Percentiles rank a stretch among this genome's conserved stretches.
These are phyloP conservation scores for Lachnellula subtilissima DNA, from an alignment of 2,329 filamentous ascomycete genomes.

Conservation along the genomic window DNA sequence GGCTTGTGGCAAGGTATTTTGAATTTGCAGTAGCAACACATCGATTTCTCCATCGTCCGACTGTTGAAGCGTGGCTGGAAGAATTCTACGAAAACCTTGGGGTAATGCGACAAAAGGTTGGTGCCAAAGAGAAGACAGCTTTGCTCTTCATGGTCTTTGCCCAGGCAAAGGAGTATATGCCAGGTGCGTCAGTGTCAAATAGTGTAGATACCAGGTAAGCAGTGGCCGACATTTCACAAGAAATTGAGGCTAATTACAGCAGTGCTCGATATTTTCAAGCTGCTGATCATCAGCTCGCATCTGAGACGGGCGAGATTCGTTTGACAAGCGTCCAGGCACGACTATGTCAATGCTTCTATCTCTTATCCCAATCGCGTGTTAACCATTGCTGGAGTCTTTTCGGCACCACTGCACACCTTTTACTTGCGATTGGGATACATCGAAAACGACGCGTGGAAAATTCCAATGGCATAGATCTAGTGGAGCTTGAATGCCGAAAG, in stretches of 20 bases:
- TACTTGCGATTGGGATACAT: slow-evolving; percentile 33
- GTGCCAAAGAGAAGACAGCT: slow-evolving; percentile 36
- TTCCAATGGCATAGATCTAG: slow-evolving; percentile 30
- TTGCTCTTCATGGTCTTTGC: slow-evolving; percentile 48
- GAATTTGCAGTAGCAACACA: slow-evolving; percentile 58
- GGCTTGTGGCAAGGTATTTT: slow-evolving; percentile 49
- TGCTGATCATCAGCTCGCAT: slow-evolving; percentile 30
- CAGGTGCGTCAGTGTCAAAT: not conserved
- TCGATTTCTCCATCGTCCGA: slow-evolving; percentile 51
- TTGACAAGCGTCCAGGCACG: slow-evolving; percentile 37
- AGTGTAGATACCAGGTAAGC: slow-evolving; percentile 15
- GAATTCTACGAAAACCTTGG: slow-evolving; percentile 43
- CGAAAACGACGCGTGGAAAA: slow-evolving; percentile 18
- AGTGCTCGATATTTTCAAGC: slow-evolving; percentile 26
- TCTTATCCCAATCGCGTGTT: slow-evolving; percentile 32
- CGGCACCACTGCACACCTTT: slow-evolving; percentile 31
- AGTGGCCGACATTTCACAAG: not conserved
- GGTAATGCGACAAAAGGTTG: slow-evolving; percentile 36
- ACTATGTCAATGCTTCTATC: slow-evolving; percentile 34
- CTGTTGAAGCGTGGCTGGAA: slow-evolving; percentile 45
- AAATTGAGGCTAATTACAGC: not conserved
- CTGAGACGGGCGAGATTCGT: slow-evolving; percentile 32
- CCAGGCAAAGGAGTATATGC: slow-evolving; percentile 39
- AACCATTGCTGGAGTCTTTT: slow-evolving; percentile 35
- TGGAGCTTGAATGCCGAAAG: slow-evolving; percentile 44